Evolutionary conservation across 768 basidiomycete species (phyloP).

Genomic region (Tephrocybe sp.): DNA sequence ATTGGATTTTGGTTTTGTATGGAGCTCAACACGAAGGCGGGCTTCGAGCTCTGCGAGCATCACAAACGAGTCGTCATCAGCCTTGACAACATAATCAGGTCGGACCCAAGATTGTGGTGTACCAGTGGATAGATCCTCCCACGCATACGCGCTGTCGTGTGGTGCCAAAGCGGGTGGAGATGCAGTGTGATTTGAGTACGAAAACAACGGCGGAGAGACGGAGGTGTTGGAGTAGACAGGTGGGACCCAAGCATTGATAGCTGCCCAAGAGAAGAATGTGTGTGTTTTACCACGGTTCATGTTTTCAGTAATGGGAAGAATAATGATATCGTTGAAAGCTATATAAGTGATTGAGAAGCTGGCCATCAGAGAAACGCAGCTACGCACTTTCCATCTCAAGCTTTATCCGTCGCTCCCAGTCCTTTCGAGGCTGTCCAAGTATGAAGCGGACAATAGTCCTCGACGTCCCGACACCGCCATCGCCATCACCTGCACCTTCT

Average conservation of each 20-base stretch:
- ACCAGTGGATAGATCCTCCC: conserved; percentile 44
- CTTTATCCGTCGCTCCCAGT: conserved; percentile 76
- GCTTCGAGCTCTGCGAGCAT: conserved; percentile 94
- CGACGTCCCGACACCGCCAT: conserved; percentile 73
- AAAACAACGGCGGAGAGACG: conserved; percentile 49
- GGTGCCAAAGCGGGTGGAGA: conserved; percentile 62
- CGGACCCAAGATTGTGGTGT: conserved; percentile 67
- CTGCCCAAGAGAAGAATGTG: conserved; percentile 91
- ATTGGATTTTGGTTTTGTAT: conserved; percentile 36
- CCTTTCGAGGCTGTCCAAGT: conserved; percentile 77
- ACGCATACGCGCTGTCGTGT: conserved; percentile 68
- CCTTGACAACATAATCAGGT: conserved; percentile 92
- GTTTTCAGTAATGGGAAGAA: conserved; percentile 85
- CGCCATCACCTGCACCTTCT: conserved; percentile 68
- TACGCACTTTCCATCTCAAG: conserved; percentile 88
- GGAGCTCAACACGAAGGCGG: conserved; percentile 77
- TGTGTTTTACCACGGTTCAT: conserved; percentile 97
- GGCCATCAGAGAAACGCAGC: neutral
- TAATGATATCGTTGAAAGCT: conserved; percentile 86
- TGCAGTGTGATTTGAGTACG: conserved; percentile 62
- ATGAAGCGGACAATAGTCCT: conserved; percentile 88
- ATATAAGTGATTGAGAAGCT: conserved; percentile 1
- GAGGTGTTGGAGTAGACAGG: conserved; percentile 59
- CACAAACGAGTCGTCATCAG: conserved; percentile 94
- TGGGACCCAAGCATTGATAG: conserved; percentile 88